These are phyloP conservation scores for Apiospora kogelbergensis DNA, from an alignment of 2,329 filamentous ascomycete species.

Conservation along the genomic window DNA sequence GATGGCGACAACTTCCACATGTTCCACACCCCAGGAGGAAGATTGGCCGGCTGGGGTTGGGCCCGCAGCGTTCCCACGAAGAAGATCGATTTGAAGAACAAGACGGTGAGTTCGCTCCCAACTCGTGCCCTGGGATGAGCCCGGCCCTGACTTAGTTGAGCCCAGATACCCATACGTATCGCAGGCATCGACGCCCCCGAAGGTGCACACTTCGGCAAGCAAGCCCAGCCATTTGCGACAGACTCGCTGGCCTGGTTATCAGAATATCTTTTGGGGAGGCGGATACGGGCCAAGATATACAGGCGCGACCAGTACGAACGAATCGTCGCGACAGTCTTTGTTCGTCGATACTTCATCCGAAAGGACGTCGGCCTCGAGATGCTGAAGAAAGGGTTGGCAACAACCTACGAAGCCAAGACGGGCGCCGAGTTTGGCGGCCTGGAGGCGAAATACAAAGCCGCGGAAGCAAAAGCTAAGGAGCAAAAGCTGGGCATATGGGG, in stretches of 20 bases:
- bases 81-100: slow-evolving; percentile 68
- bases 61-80: slow-evolving; percentile 70
- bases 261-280: slow-evolving; percentile 66
- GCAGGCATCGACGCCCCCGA: slow-evolving; percentile 95
- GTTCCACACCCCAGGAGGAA: slow-evolving; percentile 92
- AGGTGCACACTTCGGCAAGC: slow-evolving; percentile 84
- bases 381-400: slow-evolving; percentile 81
- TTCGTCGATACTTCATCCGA: slow-evolving; percentile 67
- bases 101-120: slow-evolving; percentile 62
- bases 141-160: background rate
- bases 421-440: slow-evolving; percentile 84
- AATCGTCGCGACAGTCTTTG: slow-evolving; percentile 81
- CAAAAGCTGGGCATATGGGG: slow-evolving; percentile 76
- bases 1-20: slow-evolving; percentile 96
- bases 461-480: slow-evolving; percentile 65
- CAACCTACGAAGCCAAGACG: slow-evolving; percentile 88
- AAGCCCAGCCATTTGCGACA: slow-evolving; percentile 78
- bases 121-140: background rate
- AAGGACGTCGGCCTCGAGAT: slow-evolving; percentile 87
- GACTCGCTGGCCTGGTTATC: slow-evolving; percentile 85
- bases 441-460: slow-evolving; percentile 62
- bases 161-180: slow-evolving; percentile 80
- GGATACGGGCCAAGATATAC: slow-evolving; percentile 81
- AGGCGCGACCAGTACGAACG: slow-evolving; percentile 89
- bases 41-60: slow-evolving; percentile 90